These are phyloP conservation scores for Gnomoniopsis smithogilvyi DNA, from an alignment of 2,329 filamentous ascomycete species.

Conservation along the genomic window DNA sequence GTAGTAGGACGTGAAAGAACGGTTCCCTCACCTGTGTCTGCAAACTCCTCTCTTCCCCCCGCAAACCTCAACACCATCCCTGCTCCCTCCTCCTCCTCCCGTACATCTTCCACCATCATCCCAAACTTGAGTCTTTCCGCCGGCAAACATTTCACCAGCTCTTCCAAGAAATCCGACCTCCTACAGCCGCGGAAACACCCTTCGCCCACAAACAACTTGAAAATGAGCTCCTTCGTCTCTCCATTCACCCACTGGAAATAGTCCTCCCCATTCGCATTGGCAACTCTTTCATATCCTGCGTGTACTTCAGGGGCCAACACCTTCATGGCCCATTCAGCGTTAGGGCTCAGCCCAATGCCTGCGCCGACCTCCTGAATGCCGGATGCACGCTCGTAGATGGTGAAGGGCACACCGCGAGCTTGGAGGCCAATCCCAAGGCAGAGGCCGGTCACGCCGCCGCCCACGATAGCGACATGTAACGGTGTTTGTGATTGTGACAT, in stretches of 20 bases:
- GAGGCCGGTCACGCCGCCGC: conserved; percentile 49
- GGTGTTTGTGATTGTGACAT: not conserved
- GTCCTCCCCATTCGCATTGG: conserved; percentile 36
- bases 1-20: no score
- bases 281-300: conserved; percentile 34
- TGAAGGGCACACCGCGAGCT: conserved; percentile 38
- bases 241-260: conserved; percentile 43
- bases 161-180: conserved; percentile 37
- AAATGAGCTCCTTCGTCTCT: conserved; percentile 27
- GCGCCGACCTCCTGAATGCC: conserved; percentile 46
- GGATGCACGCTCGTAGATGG: conserved; percentile 43
- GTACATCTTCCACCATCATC: conserved; percentile 31
- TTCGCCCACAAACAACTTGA: conserved; percentile 34
- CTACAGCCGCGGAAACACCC: conserved; percentile 39
- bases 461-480: conserved; percentile 43
- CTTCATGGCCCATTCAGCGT: conserved; percentile 44
- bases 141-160: conserved; percentile 31
- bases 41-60: conserved; percentile 27
- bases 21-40: conserved; percentile 28
- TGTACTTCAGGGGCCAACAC: conserved; percentile 34
- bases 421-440: conserved; percentile 45
- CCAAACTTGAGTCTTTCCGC: conserved; percentile 28
- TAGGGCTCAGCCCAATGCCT: conserved; percentile 50
- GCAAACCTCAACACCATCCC: conserved; percentile 27
- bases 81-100: conserved; percentile 21